A percentile compares a stretch with the other conserved stretches of the same genome.
phyloP scores from a whole-genome alignment of 2,329 filamentous ascomycete genomes.

The Trichophyton equinum region DNA sequence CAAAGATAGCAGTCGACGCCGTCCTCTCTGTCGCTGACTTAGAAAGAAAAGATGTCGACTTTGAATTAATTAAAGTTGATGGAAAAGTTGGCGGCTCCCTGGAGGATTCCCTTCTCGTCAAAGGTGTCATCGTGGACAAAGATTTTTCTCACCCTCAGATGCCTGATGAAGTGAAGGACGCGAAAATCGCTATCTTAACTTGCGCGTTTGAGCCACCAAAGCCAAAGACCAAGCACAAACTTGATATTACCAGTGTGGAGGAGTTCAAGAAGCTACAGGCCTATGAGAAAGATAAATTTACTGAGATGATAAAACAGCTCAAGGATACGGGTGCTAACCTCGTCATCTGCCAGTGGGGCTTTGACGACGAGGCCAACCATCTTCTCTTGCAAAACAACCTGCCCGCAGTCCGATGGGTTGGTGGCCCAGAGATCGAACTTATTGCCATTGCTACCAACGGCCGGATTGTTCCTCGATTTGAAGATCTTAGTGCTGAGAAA shows the following conservation, averaged over 20 bases:
- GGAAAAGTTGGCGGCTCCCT: conserved; percentile 91
- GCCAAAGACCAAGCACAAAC: conserved; percentile 98
- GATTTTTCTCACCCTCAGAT: conserved; percentile 99
- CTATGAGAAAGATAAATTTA: conserved; percentile 92
- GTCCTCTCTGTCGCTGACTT: conserved; percentile 93
- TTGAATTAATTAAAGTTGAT: conserved; percentile 98
- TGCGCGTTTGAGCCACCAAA: conserved; percentile 98
- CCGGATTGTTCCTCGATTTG: conserved; percentile 91
- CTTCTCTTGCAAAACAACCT: conserved; percentile 89
- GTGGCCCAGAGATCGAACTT: conserved; percentile 92
- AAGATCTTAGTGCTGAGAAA: conserved; percentile 84
- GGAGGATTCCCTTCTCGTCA: conserved; percentile 87
- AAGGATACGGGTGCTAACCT: conserved; percentile 95
- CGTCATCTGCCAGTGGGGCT: conserved; percentile 98
- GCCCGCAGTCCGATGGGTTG: conserved; percentile 94
- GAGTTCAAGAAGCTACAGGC: conserved; percentile 97
- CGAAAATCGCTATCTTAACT: conserved; percentile 93
- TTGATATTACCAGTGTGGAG: conserved; percentile 92
- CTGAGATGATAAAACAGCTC: conserved; percentile 97
- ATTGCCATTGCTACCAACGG: conserved; percentile 98
- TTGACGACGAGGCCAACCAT: conserved; percentile 98
- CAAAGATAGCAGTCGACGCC: conserved; percentile 92
- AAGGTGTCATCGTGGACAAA: conserved; percentile 98
- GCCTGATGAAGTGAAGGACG: conserved; percentile 87
- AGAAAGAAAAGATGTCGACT: conserved; percentile 93